Evolutionary conservation across 495 filamentous ascomycete species (phyloP), one percentile per base, ranked within the genome.

Genomic region (Xylaria cubensis): DNA sequence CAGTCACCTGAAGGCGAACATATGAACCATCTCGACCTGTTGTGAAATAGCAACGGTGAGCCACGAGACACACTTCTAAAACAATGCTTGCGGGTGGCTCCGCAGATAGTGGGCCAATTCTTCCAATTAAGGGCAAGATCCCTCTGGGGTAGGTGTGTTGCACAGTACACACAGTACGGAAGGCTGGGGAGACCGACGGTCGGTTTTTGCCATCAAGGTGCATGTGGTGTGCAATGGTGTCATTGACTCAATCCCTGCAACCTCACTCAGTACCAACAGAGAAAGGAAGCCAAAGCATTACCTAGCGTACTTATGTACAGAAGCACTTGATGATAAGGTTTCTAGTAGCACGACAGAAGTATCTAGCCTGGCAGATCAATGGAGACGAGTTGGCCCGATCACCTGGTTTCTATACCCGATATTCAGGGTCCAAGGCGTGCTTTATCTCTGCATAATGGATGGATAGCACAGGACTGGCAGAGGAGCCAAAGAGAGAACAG

Each of bases 161-260:
- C 59, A 63, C 59, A 63, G 59, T 42, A 24, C 12, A 21, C 3
- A 21, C 46, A 50, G 46, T 6, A 17, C 19, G 7, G 17, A 17
- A 15, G 17, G 17, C 15, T 48, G 13, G 15, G 46, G 17, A n/a
- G 17, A 19, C 17, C n/a, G 19, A n/a, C 17, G 4, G 5, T 50
- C 19, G 46, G 46, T n/a, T 51, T 7, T 24, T 44, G 36, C 61
- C 61, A 64, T 64, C 61, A 42, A 64, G 61, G 61, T 64, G 39
- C 61, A 21, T 61, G 39, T 69, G 53, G 67, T 59, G 46, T 69
- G 66, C 64, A 59, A 69, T 69, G 66, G 51, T 69, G 51, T 69
- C 67, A 69, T 69, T 41, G 39, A 34, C 42, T 26, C 13, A 24
- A 61, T 69, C 67, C 42, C 61, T 66, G 64, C 46, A 51, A 50